Evolutionary conservation across 108 stramenopile species (phyloP).

Genomic region (Schizochytrium sp.): DNA sequence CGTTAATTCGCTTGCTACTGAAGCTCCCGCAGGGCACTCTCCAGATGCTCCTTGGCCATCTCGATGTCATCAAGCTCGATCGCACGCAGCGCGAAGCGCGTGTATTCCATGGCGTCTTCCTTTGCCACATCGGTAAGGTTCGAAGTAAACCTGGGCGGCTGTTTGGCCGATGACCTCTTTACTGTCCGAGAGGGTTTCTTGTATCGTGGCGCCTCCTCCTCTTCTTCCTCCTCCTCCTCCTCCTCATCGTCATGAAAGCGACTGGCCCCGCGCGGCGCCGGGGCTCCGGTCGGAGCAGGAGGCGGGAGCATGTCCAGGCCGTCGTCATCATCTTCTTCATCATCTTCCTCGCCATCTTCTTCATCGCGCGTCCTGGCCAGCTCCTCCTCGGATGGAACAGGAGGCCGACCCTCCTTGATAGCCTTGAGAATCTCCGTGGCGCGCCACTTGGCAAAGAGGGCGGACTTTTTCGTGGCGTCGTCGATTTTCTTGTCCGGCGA

Average conservation of each 20-base stretch:
- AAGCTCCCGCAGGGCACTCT: not conserved
- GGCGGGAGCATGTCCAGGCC: not conserved
- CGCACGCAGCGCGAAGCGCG: not conserved
- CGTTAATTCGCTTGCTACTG: not conserved
- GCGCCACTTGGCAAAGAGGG: conserved; percentile 79
- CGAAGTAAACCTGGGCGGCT: not conserved
- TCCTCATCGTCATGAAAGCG: not conserved
- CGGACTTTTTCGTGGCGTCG: conserved; percentile 10
- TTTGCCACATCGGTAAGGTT: not conserved
- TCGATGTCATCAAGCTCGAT: not conserved
- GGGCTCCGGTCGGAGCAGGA: not conserved
- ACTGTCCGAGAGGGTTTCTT: not conserved
- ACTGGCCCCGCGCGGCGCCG: not conserved
- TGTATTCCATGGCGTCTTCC: not conserved
- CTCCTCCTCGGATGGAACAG: not conserved
- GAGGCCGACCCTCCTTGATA: conserved; percentile 67
- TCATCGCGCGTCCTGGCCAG: conserved; percentile 53
- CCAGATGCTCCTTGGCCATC: not conserved
- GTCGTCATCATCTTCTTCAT: not conserved
- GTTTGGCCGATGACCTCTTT: not conserved
- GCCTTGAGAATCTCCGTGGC: conserved; percentile 85
- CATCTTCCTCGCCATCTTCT: conserved; percentile 36
- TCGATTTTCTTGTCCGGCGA: conserved; percentile 28
- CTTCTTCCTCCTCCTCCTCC: not conserved
- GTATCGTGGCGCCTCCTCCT: not conserved